phyloP scores from a whole-genome alignment of 495 filamentous ascomycete genomes.

The Lichenothelia convexa region DNA sequence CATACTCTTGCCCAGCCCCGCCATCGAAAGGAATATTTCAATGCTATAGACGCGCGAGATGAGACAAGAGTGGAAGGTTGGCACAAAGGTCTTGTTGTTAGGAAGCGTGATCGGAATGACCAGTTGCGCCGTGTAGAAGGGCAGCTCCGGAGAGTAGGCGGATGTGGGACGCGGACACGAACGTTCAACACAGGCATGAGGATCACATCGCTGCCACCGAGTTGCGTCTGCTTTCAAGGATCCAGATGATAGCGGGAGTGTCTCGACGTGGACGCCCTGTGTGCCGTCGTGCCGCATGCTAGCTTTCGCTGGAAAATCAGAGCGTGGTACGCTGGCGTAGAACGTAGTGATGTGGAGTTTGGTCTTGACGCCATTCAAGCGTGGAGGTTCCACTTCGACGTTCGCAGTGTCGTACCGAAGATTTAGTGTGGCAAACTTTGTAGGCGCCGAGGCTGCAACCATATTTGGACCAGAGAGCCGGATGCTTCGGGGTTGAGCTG shows the following conservation, averaged over 20 bases:
- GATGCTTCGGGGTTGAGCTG: constrained; percentile 53
- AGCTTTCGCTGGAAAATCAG: constrained; percentile 26
- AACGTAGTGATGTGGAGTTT: constrained; percentile 63
- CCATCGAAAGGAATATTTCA: constrained; percentile 44
- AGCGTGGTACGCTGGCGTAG: constrained; percentile 39
- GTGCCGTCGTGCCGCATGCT: constrained; percentile 27
- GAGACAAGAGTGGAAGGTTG: constrained; percentile 80
- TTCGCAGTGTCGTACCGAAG: constrained; percentile 58
- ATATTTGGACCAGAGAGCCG: constrained; percentile 25
- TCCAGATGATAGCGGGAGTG: constrained; percentile 42
- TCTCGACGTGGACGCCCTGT: constrained; percentile 50
- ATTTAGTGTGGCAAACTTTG: constrained; percentile 45
- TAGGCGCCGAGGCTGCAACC: constrained; percentile 6
- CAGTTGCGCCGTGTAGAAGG: constrained; percentile 49
- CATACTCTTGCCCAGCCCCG: constrained; percentile 37
- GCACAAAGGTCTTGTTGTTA: constrained; percentile 50
- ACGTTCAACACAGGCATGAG: constrained; percentile 25
- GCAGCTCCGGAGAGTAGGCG: constrained; percentile 23
- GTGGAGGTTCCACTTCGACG: constrained; percentile 40
- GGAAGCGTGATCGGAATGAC: constrained; percentile 62
- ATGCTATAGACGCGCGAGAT: constrained; percentile 62
- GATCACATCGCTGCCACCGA: constrained; percentile 49
- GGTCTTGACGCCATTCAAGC: constrained; percentile 42
- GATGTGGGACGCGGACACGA: constrained; percentile 18
- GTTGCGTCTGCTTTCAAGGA: constrained; percentile 47